Evolutionary conservation across 1,139 yeast species (phyloP), one percentile per base, ranked within the genome.

Genomic region (Pichia cactophila): DNA sequence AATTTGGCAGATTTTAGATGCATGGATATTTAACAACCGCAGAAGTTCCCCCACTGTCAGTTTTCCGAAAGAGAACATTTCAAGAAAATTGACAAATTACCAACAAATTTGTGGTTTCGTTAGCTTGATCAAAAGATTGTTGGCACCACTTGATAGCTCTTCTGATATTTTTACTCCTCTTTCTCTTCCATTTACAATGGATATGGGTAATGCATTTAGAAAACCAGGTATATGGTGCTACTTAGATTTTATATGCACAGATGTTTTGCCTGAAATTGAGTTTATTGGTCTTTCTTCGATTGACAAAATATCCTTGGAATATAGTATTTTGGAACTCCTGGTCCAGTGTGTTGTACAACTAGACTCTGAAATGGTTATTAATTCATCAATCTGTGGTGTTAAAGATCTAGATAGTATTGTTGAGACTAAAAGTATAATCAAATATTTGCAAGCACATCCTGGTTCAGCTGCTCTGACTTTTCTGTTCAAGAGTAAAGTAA

Each of bases 201-300:
- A 77, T 50, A 65, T 88, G 31, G 96, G 96, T 0, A 65, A 64
- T 16, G 71, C 73, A 1, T 78, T 81, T 56, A 73, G 95, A 59
- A 77, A 74, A 45, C 70, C 69, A 8, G 96, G 96, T 3, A 67
- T 88, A 11, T 81, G 90, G 80, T 90, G 95, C 4, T 90, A 89
- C 58, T 68, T 86, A 48, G 94, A 87, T 52, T 88, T 78, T 58
- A 63, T 88, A 28, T 64, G 86, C 40, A 67, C 74, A n/a, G 86
- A 84, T 42, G 78, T 88, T 0, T 78, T 90, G 56, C 77, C 74
- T 17, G 74, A 74, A 36, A 59, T 77, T 2, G 50, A 70, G 3
- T 58, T 68, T 9, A 55, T 69, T 5, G 63, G 61, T 26, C 60
- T 71, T 14, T 45, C 63, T 1, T 50, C 48, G 6, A 65, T 65